Base-by-base conservation (phyloP, 176 grass and related monocot genomes). In the Avena eriantha region DNA sequence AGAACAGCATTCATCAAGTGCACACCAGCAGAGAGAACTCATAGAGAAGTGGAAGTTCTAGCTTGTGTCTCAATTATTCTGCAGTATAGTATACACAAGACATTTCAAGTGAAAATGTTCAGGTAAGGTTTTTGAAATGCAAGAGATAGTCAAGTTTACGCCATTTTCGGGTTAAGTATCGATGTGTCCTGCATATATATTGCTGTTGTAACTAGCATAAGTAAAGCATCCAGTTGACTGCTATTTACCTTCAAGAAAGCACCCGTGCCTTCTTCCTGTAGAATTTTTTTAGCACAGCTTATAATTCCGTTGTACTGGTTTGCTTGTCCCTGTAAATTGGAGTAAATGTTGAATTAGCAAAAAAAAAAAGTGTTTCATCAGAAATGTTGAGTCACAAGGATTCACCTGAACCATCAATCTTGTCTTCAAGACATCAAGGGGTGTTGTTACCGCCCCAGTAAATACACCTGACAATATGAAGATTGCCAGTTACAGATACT, bases 381-480 rank as follows among this genome's bases (percentile, higher is more conserved):
- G 7, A 36, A 22, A 90, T 19, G 82, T 55, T 66, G 31, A 91
- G 79, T 61, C 8, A 26, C 48, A 83, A 76, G 18, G 15, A 43
- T 83, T 59, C 26, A 97, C 95, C 92, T 97, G 90, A 92, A 94
- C 89, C 95, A 97, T 97, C 79, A 97, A 79, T 85, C 95, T 93
- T 26, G 95, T 97, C 82, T 97, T 97, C 89, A 97, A 69, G 19
- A 97, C 95, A 88, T 97, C 95, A 2, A 97, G 88, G 9, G 92
- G 92, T 19, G 95, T 97, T 72, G 95, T 97, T 80, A 97, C 77
- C 66, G 89, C 92, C 15, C 95, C 95, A 80, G 92, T 94, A 78
- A 97, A 76, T 66, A 90, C 95, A 80, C 95, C 95, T 97, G 7
- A 56, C 6, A 56, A 56, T 56, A 56, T 21, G 54, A 56, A 56